Conservation (phyloP, 1,284 basidiomycete genomes). For the Cystobasidium sp. region DNA sequence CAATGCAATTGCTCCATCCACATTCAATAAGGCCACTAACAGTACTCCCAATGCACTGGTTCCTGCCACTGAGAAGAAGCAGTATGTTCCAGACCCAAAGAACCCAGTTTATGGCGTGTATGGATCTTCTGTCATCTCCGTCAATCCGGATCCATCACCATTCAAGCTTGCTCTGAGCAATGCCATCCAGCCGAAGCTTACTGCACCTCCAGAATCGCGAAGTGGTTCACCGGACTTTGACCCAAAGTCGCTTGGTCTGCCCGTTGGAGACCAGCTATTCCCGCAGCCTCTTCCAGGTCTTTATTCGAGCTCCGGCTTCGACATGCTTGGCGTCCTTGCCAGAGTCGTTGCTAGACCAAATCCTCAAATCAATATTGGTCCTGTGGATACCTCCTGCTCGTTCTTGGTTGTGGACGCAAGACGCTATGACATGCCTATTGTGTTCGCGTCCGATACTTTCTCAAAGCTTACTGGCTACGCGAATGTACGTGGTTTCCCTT, state of each 20-base stretch:
- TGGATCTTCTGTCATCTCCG: conserved; percentile 52
- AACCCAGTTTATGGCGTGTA: conserved; percentile 51
- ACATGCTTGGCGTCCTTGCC: conserved; percentile 79
- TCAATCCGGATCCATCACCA: conserved; percentile 47
- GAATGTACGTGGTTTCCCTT: conserved; percentile 58
- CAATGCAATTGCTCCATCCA: neutral
- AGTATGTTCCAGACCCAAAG: conserved; percentile 37
- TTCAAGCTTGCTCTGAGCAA: conserved; percentile 48
- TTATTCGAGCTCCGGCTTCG: conserved; percentile 88
- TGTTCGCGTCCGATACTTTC: conserved; percentile 84
- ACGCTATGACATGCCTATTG: conserved; percentile 78
- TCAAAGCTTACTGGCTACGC: conserved; percentile 80
- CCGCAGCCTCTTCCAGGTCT: conserved; percentile 56
- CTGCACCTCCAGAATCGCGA: conserved; percentile 5
- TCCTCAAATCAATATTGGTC: conserved; percentile 78
- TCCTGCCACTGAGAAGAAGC: conserved; percentile 4
- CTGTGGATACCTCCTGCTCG: conserved; percentile 86
- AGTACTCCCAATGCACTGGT: neutral
- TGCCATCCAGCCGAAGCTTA: conserved; percentile 39
- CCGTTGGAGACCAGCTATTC: conserved; percentile 43
- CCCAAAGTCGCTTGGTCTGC: conserved; percentile 47
- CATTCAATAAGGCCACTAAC: neutral
- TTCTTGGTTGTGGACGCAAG: conserved; percentile 86
- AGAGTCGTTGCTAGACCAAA: conserved; percentile 75
- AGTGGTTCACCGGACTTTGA: conserved; percentile 45